Evolutionary conservation across 805 yeast species (phyloP).

Genomic region (Wickerhamiella cacticola): DNA sequence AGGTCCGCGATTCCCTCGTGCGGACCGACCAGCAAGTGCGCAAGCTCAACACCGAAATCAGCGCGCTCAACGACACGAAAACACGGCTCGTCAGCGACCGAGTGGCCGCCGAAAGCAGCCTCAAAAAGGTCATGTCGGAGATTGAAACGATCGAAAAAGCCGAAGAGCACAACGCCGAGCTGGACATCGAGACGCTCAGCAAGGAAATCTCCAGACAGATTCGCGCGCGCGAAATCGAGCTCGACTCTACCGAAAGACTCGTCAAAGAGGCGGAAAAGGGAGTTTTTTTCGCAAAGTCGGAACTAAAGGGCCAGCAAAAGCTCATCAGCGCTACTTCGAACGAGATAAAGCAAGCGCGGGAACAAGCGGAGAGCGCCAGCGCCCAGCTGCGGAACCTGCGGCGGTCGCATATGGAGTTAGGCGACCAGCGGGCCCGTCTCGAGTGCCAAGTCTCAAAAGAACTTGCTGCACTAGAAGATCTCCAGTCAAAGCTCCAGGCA

Average conservation of each 20-base stretch:
- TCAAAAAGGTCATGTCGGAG: constrained; percentile 78
- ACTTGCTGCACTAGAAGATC: no score
- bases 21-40: neutral
- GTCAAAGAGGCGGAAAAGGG: neutral
- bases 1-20: neutral
- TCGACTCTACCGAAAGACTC: neutral
- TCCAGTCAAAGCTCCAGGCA: no score
- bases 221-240: neutral
- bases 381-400: no score
- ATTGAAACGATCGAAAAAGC: constrained; percentile 46
- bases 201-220: neutral
- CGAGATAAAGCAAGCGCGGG: no score
- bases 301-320: neutral
- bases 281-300: neutral
- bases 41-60: neutral
- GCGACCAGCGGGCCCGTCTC: no score
- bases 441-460: no score
- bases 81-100: neutral
- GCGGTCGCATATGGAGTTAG: no score
- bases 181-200: neutral
- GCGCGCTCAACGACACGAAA: neutral
- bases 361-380: no score
- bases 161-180: constrained; percentile 20
- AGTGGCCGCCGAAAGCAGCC: neutral
- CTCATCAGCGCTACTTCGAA: no score